These are phyloP conservation scores for Vitellaria paradoxa DNA, from an alignment of 179 eudicot genomes.

Conservation along the genomic window DNA sequence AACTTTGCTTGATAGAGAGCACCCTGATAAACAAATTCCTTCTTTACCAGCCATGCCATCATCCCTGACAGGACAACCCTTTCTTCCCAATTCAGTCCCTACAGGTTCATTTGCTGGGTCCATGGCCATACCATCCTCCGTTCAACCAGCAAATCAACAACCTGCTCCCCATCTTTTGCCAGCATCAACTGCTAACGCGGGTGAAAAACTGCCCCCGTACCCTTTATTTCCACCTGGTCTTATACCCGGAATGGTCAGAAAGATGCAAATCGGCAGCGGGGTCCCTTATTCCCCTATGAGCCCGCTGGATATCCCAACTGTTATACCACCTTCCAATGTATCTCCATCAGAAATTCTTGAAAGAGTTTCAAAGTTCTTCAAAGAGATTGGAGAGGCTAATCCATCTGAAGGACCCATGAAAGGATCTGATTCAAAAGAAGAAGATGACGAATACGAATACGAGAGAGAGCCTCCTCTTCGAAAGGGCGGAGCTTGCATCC, in stretches of 20 bases:
- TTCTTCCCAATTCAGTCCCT: constrained; percentile 46
- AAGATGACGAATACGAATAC: constrained; percentile 47
- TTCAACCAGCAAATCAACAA: constrained; percentile 46
- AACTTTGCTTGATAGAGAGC: constrained; percentile 41
- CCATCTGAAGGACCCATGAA: constrained; percentile 90
- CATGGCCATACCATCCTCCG: constrained; percentile 40
- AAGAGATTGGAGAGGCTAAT: constrained; percentile 90
- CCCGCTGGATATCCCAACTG: constrained; percentile 91
- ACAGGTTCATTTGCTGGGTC: constrained; percentile 46
- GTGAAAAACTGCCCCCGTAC: constrained; percentile 80
- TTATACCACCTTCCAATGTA: constrained; percentile 71
- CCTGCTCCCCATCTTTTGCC: constrained; percentile 35
- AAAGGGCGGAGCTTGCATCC: constrained; percentile 94
- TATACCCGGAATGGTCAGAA: constrained; percentile 91
- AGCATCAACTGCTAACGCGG: constrained; percentile 30
- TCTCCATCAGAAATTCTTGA: constrained; percentile 76
- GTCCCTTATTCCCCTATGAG: constrained; percentile 98
- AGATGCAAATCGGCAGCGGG: constrained; percentile 94
- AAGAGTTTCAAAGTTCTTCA: constrained; percentile 82
- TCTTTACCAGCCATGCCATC: constrained; percentile 41
- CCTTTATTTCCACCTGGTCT: constrained; percentile 97
- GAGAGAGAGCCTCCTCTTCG: constrained; percentile 70
- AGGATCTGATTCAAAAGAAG: constrained; percentile 52
- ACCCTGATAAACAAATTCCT: constrained; percentile 52
- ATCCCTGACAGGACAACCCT: constrained; percentile 41